Base-by-base conservation (phyloP, 1,139 yeast genomes). In the Suhomyces maxii region DNA sequence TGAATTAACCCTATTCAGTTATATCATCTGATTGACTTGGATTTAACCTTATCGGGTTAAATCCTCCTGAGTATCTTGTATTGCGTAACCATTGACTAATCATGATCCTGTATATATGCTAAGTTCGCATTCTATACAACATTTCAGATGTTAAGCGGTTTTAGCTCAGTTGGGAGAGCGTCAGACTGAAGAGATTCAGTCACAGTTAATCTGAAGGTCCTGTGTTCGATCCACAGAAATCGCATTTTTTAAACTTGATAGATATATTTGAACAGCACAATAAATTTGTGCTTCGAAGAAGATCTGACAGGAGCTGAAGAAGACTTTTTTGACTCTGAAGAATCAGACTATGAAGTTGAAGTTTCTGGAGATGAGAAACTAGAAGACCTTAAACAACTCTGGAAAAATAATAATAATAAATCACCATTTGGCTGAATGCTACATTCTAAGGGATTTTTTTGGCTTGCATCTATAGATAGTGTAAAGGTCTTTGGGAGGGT, bases 161-260 rank as follows among this genome's bases (percentile, higher is more conserved):
- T 47, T 46, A 46, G 49, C 49, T 57, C 65, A 60, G 64, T 61
- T 56, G 64, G 65, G 64, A 61, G 64, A 61, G 65, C 65, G 64
- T 59, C 64, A 60, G 64, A 61, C 65, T 61, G 64, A 61, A 59
- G 65, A 53, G 49, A 53, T 60, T 61, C 61, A 56, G 68, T 64
- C 67, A 55, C 65, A 64, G 67, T 63, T 62, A 60, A 73, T 73
- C 78, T 73, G 77, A 69, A 73, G 78, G 79, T 73, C 78, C 75
- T 73, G 79, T 73, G 79, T 73, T 73, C 79, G 78, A 73, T 73
- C 79, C 79, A 73, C 79, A 60, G 48, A 54, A 54, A 52, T 49
- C 56, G 57, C 57, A 54, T 43, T 44, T 23, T 51, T n/a, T n/a
- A n/a, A n/a, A n/a, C n/a, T n/a, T n/a, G n/a, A n/a, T n/a, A n/a